Base-by-base conservation (phyloP, 148 eudicot genomes). In the Rhododendron ovatum region DNA sequence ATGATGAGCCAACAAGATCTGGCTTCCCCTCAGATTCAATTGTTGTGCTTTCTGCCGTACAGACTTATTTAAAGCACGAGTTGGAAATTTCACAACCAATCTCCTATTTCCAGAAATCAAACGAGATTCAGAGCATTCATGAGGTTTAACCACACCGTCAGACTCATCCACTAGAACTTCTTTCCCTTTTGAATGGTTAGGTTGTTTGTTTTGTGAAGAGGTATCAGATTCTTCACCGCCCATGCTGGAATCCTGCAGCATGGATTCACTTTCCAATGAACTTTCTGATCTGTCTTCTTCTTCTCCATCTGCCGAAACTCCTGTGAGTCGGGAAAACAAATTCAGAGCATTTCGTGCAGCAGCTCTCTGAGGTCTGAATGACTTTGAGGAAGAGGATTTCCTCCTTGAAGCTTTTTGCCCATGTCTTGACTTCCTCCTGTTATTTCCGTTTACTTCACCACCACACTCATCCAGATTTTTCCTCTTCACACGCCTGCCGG, bases 401-500 rank as follows among this genome's bases (percentile, higher is more conserved):
- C 90, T 94, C 89, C 87, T 92, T 17, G 90, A 89, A 65, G 81
- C 37, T 88, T 92, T 93, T 78, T 84, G 89, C 48, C 93, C 91
- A 85, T 84, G 89, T 85, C 90, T 91, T 43, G 92, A 88, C 86
- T 93, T 96, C 85, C 89, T 92, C 50, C 88, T 88, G 63, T 82
- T 84, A 51, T 87, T 89, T 87, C 87, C 88, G 61, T 55, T 55
- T 13, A 30, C 88, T 55, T 86, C 88, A 79, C 90, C 98, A 82
- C 91, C 94, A 87, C 89, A 92, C 82, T 89, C 95, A 63, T 94
- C 98, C 92, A 95, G 83, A 80, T 90, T 94, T 86, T 89, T 97
- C 91, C 94, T 97, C 93, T 94, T 97, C 80, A 97, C 94, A 87
- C 99, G 98, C 90, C 99, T 94, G 84, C 99, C 99, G 59, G 99